Percentiles rank a stretch among this genome's conserved stretches.
These are phyloP conservation scores for Naganishia onofrii DNA, from an alignment of 768 basidiomycete genomes.

Conservation along the genomic window DNA sequence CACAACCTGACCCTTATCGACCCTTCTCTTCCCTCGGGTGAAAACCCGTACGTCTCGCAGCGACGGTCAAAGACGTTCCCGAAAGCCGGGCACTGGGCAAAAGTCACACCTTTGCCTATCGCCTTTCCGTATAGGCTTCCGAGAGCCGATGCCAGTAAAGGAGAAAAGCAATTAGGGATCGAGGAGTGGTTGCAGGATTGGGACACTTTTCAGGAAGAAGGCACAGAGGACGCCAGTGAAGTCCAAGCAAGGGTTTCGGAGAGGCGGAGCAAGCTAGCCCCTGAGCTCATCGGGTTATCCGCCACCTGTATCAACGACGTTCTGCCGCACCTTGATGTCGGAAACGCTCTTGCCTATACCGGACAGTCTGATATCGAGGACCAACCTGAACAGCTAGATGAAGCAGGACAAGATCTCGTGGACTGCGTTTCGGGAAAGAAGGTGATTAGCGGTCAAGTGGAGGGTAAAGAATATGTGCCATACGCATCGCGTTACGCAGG, in stretches of 20 bases:
- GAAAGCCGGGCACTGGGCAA: conserved; percentile 45
- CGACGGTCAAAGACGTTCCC: conserved; percentile 46
- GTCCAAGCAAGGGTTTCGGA: conserved; percentile 27
- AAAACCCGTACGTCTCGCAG: conserved; percentile 32
- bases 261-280: conserved; percentile 35
- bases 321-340: conserved; percentile 79
- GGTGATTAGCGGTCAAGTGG: conserved; percentile 59
- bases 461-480: conserved; percentile 61
- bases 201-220: conserved; percentile 63
- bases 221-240: conserved; percentile 52
- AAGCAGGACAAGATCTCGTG: conserved; percentile 66
- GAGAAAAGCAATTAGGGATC: conserved; percentile 60
- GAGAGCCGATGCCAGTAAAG: conserved; percentile 60
- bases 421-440: conserved; percentile 78
- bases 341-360: conserved; percentile 74
- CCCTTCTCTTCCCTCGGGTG: conserved; percentile 2
- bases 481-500: conserved; percentile 83
- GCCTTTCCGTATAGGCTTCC: conserved; percentile 77
- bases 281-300: conserved; percentile 68
- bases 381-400: conserved; percentile 35
- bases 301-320: conserved; percentile 68
- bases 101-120: conserved; percentile 72
- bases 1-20: conserved; percentile 24
- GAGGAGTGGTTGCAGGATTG: conserved; percentile 72
- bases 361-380: conserved; percentile 39